phyloP scores from a whole-genome alignment of 176 grass and related monocot genomes.

The Bolboschoenus planiculmis region DNA sequence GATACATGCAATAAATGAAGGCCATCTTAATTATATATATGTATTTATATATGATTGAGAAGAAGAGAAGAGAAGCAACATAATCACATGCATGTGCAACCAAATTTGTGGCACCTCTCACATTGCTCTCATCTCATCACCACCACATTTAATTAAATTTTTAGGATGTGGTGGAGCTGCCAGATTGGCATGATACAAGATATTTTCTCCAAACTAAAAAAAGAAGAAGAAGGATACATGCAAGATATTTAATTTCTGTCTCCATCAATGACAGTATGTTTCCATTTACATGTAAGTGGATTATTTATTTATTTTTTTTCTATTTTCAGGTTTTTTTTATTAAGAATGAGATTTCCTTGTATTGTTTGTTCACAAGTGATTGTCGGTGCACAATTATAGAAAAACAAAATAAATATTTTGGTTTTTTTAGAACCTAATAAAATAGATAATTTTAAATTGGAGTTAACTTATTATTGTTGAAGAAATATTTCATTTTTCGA shows the following conservation, averaged over 20 bases:
- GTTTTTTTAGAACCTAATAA: no score
- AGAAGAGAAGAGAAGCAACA: neutral
- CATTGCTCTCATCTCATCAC: neutral
- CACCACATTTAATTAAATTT: neutral
- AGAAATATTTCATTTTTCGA: no score
- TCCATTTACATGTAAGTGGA: neutral
- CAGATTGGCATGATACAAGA: neutral
- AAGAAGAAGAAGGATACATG: neutral
- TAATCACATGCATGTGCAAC: constrained; percentile 4
- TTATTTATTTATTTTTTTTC: no score
- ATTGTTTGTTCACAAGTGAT: neutral
- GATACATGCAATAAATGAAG: neutral
- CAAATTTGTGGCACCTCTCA: neutral
- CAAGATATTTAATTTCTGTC: neutral
- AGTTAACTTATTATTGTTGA: no score
- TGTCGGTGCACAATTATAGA: neutral
- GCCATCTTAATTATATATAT: no score
- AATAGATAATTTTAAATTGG: no score
- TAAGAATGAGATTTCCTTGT: neutral
- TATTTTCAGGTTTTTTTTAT: neutral
- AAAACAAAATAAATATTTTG: no score
- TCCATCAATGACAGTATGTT: neutral
- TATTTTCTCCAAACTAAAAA: neutral
- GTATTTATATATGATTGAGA: no score
- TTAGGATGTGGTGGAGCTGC: neutral